Base-by-base conservation (phyloP, 192 early-diverging fungal genomes). In the Entophlyctis helioformis region DNA sequence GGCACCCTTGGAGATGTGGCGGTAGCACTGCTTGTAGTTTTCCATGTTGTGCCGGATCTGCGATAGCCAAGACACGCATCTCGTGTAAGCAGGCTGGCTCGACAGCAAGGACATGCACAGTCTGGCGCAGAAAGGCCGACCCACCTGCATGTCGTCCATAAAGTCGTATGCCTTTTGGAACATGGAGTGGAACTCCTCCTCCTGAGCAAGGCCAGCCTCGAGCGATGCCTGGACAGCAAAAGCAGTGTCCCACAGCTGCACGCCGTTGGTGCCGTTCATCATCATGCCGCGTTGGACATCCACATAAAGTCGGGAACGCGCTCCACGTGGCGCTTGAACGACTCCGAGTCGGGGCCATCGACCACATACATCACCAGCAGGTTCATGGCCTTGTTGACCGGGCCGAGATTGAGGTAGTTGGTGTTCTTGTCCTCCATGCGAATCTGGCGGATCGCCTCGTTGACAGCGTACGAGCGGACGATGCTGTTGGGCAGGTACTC, bases 191-290 rank as follows among this genome's bases (percentile, higher is more conserved):
- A 85, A 88, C 27, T 80, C 68, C 20, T 64, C 53, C 41, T 83
- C 74, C 3, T 81, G 53, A 0, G 82, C 89, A 26, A 96, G 63
- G 16, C 53, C 60, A 5, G 81, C 62, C 39, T 96, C 95, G 3
- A 85, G 66, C 1, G 74, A 59, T 0, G 92, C 95, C 54, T 95
- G 92, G 26, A 80, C 80, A 27, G 76, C 62, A 63, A 96, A 87
- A 0, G 87, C 76, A 1, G 88, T 83, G 60, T 98, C 95, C 95
- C 95, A 98, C 28, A 96, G 63, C 60, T 98, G 95, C 44, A 83
- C 86, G 10, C 95, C 95, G 48, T 98, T 96, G 13, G 95, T 98
- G 9, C 92, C 92, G 54, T 86, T 88, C 65, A 87, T 85, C 62
- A 88, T 84, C 82, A 98, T 78, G 1, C 95, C 49, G 85, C 81